phyloP scores from a whole-genome alignment of 768 basidiomycete species.

The Hygrophorus pudorinus region DNA sequence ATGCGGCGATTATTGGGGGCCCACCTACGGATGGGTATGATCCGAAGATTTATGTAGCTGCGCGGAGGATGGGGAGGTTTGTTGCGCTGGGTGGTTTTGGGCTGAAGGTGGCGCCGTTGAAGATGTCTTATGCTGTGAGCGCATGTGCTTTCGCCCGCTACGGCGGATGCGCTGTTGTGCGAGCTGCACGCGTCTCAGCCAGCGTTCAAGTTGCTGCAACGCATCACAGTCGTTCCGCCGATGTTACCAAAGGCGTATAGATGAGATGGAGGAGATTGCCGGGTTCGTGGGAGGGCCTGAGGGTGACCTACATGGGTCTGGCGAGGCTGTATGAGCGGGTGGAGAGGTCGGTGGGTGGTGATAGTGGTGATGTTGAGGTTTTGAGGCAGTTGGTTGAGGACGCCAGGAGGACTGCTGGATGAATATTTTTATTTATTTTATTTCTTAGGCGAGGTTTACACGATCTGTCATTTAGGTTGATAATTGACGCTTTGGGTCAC shows the following conservation, averaged over 20 bases:
- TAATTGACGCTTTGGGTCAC: no score
- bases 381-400: constrained; percentile 2
- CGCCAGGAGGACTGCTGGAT: no score
- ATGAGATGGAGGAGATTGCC: constrained; percentile 55
- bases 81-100: constrained; percentile 31
- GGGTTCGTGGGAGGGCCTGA: constrained; percentile 28
- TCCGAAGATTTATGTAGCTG: constrained; percentile 50
- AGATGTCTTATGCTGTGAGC: constrained; percentile 57
- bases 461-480: no score
- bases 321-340: constrained; percentile 36
- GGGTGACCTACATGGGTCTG: constrained; percentile 37
- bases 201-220: constrained; percentile 27
- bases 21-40: constrained; percentile 39
- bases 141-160: constrained; percentile 47
- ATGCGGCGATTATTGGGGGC: constrained; percentile 48
- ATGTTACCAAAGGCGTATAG: constrained; percentile 59
- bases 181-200: constrained; percentile 42
- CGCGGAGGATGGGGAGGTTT: constrained; percentile 27
- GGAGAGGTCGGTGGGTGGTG: constrained; percentile 23
- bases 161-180: constrained; percentile 43
- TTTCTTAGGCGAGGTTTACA: no score
- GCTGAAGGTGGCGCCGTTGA: constrained; percentile 38
- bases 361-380: constrained; percentile 4
- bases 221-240: constrained; percentile 29
- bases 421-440: not conserved